These are phyloP conservation scores for Alopecurus myosuroides DNA, from an alignment of 176 grass and related monocot species.

Conservation along the genomic window DNA sequence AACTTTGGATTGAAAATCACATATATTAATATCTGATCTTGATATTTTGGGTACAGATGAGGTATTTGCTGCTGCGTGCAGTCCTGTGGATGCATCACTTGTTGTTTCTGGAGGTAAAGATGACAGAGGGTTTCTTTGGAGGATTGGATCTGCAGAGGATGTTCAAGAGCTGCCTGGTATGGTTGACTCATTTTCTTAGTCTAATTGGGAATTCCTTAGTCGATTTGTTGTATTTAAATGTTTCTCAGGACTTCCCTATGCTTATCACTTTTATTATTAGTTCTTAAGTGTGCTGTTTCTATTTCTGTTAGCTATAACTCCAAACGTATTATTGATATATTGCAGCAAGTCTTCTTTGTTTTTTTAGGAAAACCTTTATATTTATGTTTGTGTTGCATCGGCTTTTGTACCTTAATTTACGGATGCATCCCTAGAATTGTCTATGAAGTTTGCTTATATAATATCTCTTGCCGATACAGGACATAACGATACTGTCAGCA, in stretches of 20 bases:
- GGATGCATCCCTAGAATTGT: background rate
- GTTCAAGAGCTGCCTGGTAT: too few relatives aligned
- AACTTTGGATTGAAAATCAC: background rate
- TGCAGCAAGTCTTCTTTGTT: background rate
- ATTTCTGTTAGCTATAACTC: background rate
- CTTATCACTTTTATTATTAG: background rate
- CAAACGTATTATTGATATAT: background rate
- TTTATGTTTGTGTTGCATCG: background rate
- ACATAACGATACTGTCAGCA: slow-evolving; percentile 63
- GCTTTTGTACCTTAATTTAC: background rate
- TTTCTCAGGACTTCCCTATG: background rate
- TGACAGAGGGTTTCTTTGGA: too few relatives aligned
- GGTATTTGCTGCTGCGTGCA: too few relatives aligned
- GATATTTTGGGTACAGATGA: too few relatives aligned
- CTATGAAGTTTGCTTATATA: slow-evolving; percentile 5
- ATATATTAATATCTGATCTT: background rate
- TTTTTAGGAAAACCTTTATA: background rate
- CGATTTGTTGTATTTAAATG: background rate
- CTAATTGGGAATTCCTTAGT: background rate
- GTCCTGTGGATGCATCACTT: too few relatives aligned
- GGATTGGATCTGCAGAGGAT: too few relatives aligned
- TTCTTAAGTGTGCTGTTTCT: background rate
- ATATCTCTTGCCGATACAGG: slow-evolving; percentile 37
- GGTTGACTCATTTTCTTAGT: too few relatives aligned
- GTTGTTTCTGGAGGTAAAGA: too few relatives aligned